Evolutionary conservation across 768 basidiomycete species (phyloP), one percentile per base, ranked within the genome.

Genomic region (Boletus speciosus): DNA sequence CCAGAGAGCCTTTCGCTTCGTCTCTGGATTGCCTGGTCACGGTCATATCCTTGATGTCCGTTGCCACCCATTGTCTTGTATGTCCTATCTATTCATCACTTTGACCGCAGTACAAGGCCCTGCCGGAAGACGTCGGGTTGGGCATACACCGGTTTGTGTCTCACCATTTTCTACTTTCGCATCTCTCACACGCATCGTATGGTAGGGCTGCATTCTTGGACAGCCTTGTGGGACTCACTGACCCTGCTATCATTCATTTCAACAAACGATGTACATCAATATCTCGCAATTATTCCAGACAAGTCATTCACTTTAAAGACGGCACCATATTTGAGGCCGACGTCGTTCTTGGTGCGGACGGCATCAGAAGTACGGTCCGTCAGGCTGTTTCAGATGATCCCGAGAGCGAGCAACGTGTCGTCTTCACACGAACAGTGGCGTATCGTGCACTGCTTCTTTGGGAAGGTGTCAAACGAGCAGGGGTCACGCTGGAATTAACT

Each of bases 151-250:
- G 79, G 77, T 74, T 35, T 34, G 51, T 61, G 47, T 51, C 11
- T 39, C 38, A n/a, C n/a, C 15, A 19, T 29, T n/a, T 23, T 16
- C 32, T 21, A 16, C 41, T 1, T 6, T 11, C 29, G 29, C 19
- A 11, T 15, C 11, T 16, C 63, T 23, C 29, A 43, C 16, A 21
- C 25, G 4, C 40, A 46, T n/a, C 16, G 14, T 19, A 38, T 25
- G n/a, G 23, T 49, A 81, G 81, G 43, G 79, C 81, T 5, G 71
- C 69, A 7, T 81, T 82, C 55, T 67, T 84, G 6, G 75, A 80
- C 19, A 78, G 79, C 1, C 62, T 84, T 27, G 65, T 76, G 6
- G 71, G 71, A 7, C 67, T 76, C 19, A 47, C 82, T 25, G 74
- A 82, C 55, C 71, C 76, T 0, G 59, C 66, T 9, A 62, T 65